A percentile compares a stretch with the other conserved stretches of the same genome.
phyloP scores from a whole-genome alignment of 805 yeast genomes.

The Saccharomycopsis synnaedendra region DNA sequence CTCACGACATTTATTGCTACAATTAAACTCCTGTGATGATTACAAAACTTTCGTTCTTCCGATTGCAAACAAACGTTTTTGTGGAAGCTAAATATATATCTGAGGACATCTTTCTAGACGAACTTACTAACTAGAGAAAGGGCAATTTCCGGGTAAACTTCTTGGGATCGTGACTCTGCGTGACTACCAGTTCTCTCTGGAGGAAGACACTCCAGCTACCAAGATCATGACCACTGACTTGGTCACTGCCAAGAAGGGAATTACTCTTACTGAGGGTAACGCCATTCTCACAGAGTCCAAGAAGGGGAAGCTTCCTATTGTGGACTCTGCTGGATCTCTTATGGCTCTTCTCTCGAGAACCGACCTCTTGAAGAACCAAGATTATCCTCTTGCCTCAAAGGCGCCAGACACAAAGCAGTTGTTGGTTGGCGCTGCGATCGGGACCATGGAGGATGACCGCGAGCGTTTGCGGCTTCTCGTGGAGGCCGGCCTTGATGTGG shows the following conservation, averaged over 20 bases:
- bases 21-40: constrained; percentile 37
- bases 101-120: not conserved
- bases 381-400: constrained; percentile 91
- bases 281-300: constrained; percentile 82
- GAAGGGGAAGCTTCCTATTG: constrained; percentile 95
- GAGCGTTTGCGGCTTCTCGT: constrained; percentile 76
- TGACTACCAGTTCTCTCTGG: constrained; percentile 91
- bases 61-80: constrained; percentile 93
- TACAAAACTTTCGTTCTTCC: constrained; percentile 98
- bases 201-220: constrained; percentile 46
- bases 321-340: constrained; percentile 64
- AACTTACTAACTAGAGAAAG: constrained; percentile 49
- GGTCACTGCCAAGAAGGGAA: constrained; percentile 74
- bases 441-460: constrained; percentile 84
- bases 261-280: constrained; percentile 78
- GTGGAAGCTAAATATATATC: constrained; percentile 48
- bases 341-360: constrained; percentile 89
- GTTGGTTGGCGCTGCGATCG: constrained; percentile 97
- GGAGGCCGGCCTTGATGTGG: constrained; percentile 95
- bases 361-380: constrained; percentile 91
- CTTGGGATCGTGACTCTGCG: constrained; percentile 95
- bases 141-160: constrained; percentile 78
- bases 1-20: too few species aligned
- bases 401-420: constrained; percentile 88
- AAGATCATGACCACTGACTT: constrained; percentile 87